Evolutionary conservation across 192 early-diverging fungal species (phyloP).

Genomic region (Gonapodya sp.): DNA sequence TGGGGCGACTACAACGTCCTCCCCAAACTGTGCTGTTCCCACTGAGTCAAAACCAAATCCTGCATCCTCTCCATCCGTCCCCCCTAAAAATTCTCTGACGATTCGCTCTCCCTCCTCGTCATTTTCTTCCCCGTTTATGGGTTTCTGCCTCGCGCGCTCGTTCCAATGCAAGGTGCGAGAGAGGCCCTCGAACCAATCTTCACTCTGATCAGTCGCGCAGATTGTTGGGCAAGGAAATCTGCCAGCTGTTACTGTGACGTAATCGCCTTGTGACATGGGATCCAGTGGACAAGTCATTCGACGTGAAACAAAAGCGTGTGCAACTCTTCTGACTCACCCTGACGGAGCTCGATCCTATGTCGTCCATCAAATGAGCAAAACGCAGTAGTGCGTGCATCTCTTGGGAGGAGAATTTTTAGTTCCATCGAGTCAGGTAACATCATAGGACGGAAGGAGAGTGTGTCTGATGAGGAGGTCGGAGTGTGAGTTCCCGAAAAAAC

Average conservation of each 20-base stretch:
- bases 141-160: conserved; percentile 78
- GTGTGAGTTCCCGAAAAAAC: neutral
- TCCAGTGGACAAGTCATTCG: too few species aligned
- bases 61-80: neutral
- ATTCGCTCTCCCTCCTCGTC: conserved; percentile 14
- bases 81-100: neutral
- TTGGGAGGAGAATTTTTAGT: conserved; percentile 74
- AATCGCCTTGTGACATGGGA: conserved; percentile 55
- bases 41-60: too few species aligned
- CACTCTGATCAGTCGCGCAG: conserved; percentile 55
- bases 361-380: conserved; percentile 86
- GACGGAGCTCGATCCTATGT: conserved; percentile 62
- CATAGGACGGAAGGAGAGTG: conserved; percentile 91
- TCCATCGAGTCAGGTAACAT: conserved; percentile 87
- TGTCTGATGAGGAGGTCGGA: conserved; percentile 22
- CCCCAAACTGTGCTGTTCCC: too few species aligned
- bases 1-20: too few species aligned
- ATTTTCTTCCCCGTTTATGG: conserved; percentile 17
- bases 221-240: conserved; percentile 83
- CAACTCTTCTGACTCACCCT: conserved; percentile 33
- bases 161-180: conserved; percentile 88
- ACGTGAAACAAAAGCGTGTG: too few species aligned
- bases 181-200: conserved; percentile 88
- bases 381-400: conserved; percentile 72
- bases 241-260: conserved; percentile 76